Conservation (phyloP, 176 grass and related monocot genomes). For the Chloris gayana region DNA sequence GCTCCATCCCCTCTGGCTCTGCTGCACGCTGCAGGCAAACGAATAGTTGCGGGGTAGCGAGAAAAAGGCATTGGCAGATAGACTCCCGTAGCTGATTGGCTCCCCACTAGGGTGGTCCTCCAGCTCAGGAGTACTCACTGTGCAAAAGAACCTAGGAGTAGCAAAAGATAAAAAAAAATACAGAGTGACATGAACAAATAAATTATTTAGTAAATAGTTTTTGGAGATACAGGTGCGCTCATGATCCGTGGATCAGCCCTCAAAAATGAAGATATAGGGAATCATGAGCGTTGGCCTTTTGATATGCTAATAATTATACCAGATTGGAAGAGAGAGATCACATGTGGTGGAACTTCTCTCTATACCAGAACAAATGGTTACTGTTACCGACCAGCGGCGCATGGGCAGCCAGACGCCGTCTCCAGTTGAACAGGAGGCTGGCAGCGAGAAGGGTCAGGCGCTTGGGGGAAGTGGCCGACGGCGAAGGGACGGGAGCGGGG, state of each 20-base stretch:
- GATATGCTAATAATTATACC: slow-evolving; percentile 27
- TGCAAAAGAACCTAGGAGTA: slow-evolving; percentile 12
- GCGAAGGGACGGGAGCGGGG: slow-evolving; percentile 10
- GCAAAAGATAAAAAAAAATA: not conserved
- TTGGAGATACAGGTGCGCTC: not conserved
- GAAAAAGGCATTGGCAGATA: slow-evolving; percentile 11
- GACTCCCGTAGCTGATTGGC: not conserved
- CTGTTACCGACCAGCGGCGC: not conserved
- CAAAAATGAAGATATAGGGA: slow-evolving; percentile 28
- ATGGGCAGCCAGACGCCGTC: not conserved
- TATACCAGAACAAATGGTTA: not conserved
- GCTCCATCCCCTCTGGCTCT: not conserved
- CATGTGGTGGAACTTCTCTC: not conserved
- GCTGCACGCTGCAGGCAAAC: slow-evolving; percentile 8
- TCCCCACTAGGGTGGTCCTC: not conserved
- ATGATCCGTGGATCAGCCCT: not conserved
- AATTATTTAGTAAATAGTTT: not conserved
- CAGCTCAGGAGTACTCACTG: slow-evolving; percentile 40
- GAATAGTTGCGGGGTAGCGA: slow-evolving; percentile 40
- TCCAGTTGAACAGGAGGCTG: not conserved
- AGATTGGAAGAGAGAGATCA: not conserved
- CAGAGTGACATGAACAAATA: not conserved
- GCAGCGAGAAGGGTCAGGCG: not conserved
- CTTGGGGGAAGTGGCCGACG: slow-evolving; percentile 19
- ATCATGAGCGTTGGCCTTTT: slow-evolving; percentile 22